Evolutionary conservation across 140 eudicot genomes (phyloP), one percentile per base, ranked within the genome.

Genomic region (Bidens hawaiensis): DNA sequence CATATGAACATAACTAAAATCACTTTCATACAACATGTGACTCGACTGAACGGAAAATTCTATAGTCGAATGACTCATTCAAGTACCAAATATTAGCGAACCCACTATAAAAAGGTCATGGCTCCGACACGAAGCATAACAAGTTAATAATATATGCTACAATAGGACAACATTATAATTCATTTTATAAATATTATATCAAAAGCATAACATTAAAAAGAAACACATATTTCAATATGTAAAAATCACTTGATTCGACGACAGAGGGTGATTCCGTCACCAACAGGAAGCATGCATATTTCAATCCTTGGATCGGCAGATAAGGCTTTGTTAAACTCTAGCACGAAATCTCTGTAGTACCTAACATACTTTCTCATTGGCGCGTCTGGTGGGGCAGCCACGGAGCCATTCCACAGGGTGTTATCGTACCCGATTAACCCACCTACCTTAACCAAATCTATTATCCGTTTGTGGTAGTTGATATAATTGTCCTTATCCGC

Each of bases 361-460:
- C 87, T 81, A 0, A 88, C 90, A 30, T 81, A 84, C 70, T 84
- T 84, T 72, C 87, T 79, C 83, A 88, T 33, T 13, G 90, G 94
- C 25, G 96, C 84, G 75, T 88, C 94, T 0, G 85, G 78, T 64
- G 96, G 81, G 2, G 89, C 85, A 17, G 72, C 96, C 71, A 88
- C 96, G 0, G 96, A 84, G 5, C 96, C 96, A 28, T 79, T 84
- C 96, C 96, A 88, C 16, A 88, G 64, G 41, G 96, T 89, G 89
- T 89, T 89, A 79, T 89, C 97, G 70, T 89, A 89, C 19, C 95
- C 97, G 21, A 89, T 83, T 67, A 89, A 31, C 5, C 97, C 97
- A 2, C 97, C 97, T 22, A 89, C 71, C 73, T 85, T 89, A 3
- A 89, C 89, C 55, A 89, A 59, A 10, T 89, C 97, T 1, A 89